Percentiles rank a stretch among this genome's conserved stretches.
phyloP scores from a whole-genome alignment of 805 yeast species.

The Pichia thaimueangensis region DNA sequence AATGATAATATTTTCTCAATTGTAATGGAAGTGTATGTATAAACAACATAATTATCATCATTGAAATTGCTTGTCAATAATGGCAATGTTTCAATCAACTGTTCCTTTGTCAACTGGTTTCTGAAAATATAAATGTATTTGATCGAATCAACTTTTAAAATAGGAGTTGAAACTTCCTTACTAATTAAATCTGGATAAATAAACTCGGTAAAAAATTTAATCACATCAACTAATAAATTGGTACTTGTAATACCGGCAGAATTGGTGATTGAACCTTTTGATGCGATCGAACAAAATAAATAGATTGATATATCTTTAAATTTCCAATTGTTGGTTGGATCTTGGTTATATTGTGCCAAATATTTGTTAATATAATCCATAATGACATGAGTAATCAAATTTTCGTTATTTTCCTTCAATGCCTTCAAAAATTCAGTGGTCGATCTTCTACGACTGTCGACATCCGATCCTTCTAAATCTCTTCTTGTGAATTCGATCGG shows the following conservation, averaged over 20 bases:
- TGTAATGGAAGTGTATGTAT: constrained; percentile 90
- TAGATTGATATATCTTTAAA: constrained; percentile 82
- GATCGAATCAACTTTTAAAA: constrained; percentile 86
- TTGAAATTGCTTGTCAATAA: constrained; percentile 64
- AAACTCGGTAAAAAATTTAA: constrained; percentile 72
- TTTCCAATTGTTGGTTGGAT: constrained; percentile 62
- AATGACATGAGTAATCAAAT: constrained; percentile 65
- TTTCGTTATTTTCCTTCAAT: constrained; percentile 71
- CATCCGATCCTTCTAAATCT: constrained; percentile 92
- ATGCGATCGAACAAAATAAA: constrained; percentile 81
- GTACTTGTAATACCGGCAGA: constrained; percentile 86
- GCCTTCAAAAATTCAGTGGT: constrained; percentile 91
- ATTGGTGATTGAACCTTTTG: constrained; percentile 76
- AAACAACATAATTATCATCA: constrained; percentile 69
- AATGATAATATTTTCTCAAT: constrained; percentile 82
- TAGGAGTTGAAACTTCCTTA: constrained; percentile 56
- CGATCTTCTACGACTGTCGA: constrained; percentile 85
- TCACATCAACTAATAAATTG: constrained; percentile 77
- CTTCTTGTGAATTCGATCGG: constrained; percentile 89
- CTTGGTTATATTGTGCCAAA: constrained; percentile 43
- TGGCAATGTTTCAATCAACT: constrained; percentile 73
- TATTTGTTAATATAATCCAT: constrained; percentile 66
- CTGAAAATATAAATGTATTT: constrained; percentile 85
- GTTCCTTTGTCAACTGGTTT: constrained; percentile 86
- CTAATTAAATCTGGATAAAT: constrained; percentile 77